A percentile compares a stretch with the other conserved stretches of the same genome.
Evolutionary conservation across 352 stramenopile species (phyloP).

Genomic region (Elongisporangium undulatum): DNA sequence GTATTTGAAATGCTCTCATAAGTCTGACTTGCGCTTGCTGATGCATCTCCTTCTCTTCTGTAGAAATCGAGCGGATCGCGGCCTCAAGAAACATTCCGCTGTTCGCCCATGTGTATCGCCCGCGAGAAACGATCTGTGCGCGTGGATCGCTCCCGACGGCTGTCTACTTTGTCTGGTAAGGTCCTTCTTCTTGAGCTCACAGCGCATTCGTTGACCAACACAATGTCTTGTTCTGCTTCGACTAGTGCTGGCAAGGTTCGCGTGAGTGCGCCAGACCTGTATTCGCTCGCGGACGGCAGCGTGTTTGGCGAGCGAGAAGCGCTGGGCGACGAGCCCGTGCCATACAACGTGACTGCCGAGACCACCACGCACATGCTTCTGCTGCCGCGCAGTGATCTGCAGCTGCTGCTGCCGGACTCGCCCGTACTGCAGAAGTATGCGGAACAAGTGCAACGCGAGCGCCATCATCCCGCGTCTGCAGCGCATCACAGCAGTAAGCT

Average conservation of each 20-base stretch:
- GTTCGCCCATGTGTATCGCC: slow-evolving; percentile 63
- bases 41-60: slow-evolving; percentile 23
- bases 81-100: slow-evolving; percentile 54
- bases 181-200: slow-evolving; percentile 1
- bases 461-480: slow-evolving; percentile 31
- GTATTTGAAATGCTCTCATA: not conserved
- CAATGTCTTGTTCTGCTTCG: not conserved
- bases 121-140: slow-evolving; percentile 58
- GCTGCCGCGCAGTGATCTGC: slow-evolving; percentile 56
- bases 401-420: slow-evolving; percentile 40
- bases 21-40: not conserved
- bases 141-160: slow-evolving; percentile 58
- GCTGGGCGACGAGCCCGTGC: slow-evolving; percentile 64
- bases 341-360: slow-evolving; percentile 56
- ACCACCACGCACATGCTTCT: slow-evolving; percentile 59
- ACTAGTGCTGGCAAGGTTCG: slow-evolving; percentile 55
- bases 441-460: slow-evolving; percentile 20
- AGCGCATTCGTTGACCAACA: not conserved
- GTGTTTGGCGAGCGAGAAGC: slow-evolving; percentile 68
- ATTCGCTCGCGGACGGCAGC: slow-evolving; percentile 38
- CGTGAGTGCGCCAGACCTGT: slow-evolving; percentile 63
- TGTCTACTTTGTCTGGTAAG: slow-evolving; percentile 80
- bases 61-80: slow-evolving; percentile 49
- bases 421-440: slow-evolving; percentile 21
- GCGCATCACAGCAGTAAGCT: slow-evolving; percentile 31